phyloP scores from a whole-genome alignment of 192 early-diverging fungal species.

The Coemansia sp. region DNA sequence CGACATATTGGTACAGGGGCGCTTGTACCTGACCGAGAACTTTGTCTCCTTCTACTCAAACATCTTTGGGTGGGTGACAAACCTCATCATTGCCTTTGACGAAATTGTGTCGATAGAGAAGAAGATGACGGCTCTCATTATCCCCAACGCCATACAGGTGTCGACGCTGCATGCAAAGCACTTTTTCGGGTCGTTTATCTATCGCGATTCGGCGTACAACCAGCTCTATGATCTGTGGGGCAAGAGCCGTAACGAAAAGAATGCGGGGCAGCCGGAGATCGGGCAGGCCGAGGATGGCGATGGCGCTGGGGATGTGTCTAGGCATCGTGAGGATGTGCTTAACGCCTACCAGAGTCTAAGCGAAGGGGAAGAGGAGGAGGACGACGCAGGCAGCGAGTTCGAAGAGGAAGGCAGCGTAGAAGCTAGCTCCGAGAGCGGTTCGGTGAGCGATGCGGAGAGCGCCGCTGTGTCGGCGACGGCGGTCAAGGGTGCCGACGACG shows the following conservation, averaged over 20 bases:
- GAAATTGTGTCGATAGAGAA: conserved; percentile 86
- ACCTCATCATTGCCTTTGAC: conserved; percentile 67
- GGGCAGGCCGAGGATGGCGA: conserved; percentile 36
- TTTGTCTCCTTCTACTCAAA: conserved; percentile 83
- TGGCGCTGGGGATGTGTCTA: conserved; percentile 38
- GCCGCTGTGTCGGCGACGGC: not conserved
- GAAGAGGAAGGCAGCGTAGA: not conserved
- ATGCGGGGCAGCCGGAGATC: conserved; percentile 42
- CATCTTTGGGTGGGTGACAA: conserved; percentile 88
- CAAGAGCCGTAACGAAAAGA: conserved; percentile 39
- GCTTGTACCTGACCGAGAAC: conserved; percentile 77
- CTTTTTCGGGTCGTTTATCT: conserved; percentile 83
- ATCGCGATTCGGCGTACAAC: conserved; percentile 75
- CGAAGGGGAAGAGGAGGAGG: conserved; percentile 12
- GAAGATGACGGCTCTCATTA: conserved; percentile 75
- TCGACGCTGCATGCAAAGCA: conserved; percentile 70
- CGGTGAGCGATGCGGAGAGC: conserved; percentile 22
- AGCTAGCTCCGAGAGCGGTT: not conserved
- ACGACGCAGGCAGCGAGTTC: not conserved
- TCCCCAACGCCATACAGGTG: conserved; percentile 86
- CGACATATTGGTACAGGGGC: conserved; percentile 84
- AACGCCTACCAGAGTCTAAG: conserved; percentile 47
- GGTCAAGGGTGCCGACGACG: conserved; percentile 5
- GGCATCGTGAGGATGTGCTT: conserved; percentile 26
- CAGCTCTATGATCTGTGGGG: conserved; percentile 67